Evolutionary conservation across 768 basidiomycete species (phyloP).

Genomic region (Lactifluus piperatus): DNA sequence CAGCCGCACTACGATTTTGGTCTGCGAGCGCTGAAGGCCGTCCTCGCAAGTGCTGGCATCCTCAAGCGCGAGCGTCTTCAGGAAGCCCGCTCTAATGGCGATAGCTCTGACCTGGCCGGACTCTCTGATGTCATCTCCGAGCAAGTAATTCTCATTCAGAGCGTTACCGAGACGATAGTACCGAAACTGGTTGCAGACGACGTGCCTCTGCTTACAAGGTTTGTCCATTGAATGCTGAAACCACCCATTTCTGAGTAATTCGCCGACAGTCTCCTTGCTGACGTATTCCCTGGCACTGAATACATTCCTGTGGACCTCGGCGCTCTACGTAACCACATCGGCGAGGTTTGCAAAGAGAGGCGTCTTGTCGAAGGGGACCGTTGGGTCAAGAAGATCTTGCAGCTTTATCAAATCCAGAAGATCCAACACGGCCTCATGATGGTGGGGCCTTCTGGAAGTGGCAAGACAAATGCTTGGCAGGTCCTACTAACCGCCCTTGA

Average conservation of each 20-base stretch:
- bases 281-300: constrained; percentile 95
- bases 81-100: constrained; percentile 29
- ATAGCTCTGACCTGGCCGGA: constrained; percentile 36
- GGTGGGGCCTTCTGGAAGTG: constrained; percentile 95
- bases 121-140: constrained; percentile 74
- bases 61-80: constrained; percentile 87
- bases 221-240: neutral
- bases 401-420: constrained; percentile 98
- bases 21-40: constrained; percentile 93
- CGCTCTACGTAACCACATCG: constrained; percentile 75
- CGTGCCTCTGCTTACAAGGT: constrained; percentile 91
- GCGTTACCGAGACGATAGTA: constrained; percentile 96
- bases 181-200: constrained; percentile 97
- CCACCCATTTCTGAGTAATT: constrained; percentile 8
- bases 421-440: constrained; percentile 99
- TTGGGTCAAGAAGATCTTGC: constrained; percentile 94
- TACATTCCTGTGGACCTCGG: constrained; percentile 86
- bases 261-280: constrained; percentile 67
- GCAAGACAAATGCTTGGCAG: constrained; percentile 96
- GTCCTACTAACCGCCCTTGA: constrained; percentile 87
- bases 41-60: constrained; percentile 93
- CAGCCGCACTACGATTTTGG: constrained; percentile 99
- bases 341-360: constrained; percentile 77
- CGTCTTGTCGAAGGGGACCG: constrained; percentile 79
- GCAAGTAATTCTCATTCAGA: constrained; percentile 96